Base-by-base conservation (phyloP, 495 filamentous ascomycete species). In the Apiosordaria backusii region DNA sequence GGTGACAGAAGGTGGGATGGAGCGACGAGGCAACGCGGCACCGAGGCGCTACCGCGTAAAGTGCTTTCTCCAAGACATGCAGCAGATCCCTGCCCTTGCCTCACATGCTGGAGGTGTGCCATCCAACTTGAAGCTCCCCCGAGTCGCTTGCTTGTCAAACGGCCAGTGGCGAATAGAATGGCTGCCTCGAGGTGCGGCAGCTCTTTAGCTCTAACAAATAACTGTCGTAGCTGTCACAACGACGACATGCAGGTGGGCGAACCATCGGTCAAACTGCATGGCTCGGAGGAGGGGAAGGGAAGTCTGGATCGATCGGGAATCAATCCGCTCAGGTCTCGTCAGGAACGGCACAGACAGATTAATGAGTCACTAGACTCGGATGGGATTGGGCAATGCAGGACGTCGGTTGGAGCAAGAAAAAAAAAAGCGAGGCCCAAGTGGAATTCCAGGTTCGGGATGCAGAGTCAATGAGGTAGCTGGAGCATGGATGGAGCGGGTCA, bases 31-130 rank as follows among this genome's bases (percentile, higher is more conserved):
- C 59, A 70, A 73, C 70, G 68, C 70, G 69, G 60, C 63, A 64
- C 59, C 67, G 67, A 63, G 70, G 67, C 70, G 65, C 67, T 64
- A 66, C 70, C 74, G 74, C 70, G 74, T 76, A 73, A 74, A 74
- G 74, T 76, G 74, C 67, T 76, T 66, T 67, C 15, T 22, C 60
- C 64, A 63, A 70, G 68, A 66, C 66, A 71, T 67, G 63, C 50
- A 60, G 65, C 54, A 60, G 66, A 69, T 75, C 69, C 69, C 69
- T 70, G 71, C 54, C 65, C 66, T 64, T 59, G 50, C 50, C 35
- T 35, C 60, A 21, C 52, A 62, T 59, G 50, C 61, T 64, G 27
- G 26, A 52, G 54, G 40, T 29, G 16, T 54, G 45, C 16, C 21
- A 23, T 29, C 25, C 25, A n/a, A 18, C 24, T 59, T 27, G 55